Evolutionary conservation across 2,329 filamentous ascomycete species (phyloP).

Genomic region (Apiospora rasikravindrae): DNA sequence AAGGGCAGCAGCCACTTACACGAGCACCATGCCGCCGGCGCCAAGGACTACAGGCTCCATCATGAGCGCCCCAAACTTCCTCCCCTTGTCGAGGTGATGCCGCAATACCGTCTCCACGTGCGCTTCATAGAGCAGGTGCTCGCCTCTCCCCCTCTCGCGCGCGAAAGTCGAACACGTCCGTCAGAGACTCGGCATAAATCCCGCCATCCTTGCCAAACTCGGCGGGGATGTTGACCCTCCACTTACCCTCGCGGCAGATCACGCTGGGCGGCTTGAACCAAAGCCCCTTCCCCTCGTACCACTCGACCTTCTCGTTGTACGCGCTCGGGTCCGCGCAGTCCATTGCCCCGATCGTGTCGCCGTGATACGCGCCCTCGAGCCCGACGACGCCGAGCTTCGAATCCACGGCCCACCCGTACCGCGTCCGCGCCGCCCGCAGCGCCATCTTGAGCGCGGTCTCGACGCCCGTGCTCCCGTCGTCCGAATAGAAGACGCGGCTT

Average conservation of each 20-base stretch:
- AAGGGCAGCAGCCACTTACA: constrained; percentile 52
- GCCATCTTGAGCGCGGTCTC: constrained; percentile 90
- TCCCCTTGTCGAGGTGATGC: constrained; percentile 58
- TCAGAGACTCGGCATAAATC: constrained; percentile 46
- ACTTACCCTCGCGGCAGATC: constrained; percentile 66
- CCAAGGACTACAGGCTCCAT: constrained; percentile 83
- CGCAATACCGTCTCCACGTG: constrained; percentile 64
- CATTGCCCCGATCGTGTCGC: constrained; percentile 89
- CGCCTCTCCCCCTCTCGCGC: constrained; percentile 49
- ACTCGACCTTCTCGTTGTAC: constrained; percentile 84
- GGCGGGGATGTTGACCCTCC: constrained; percentile 65
- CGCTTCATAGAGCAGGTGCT: constrained; percentile 58
- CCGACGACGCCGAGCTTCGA: constrained; percentile 72
- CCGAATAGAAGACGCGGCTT: constrained; percentile 77
- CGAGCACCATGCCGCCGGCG: constrained; percentile 83
- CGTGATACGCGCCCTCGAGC: constrained; percentile 82
- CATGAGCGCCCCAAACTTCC: constrained; percentile 77
- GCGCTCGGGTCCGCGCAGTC: constrained; percentile 79
- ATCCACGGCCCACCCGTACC: constrained; percentile 68
- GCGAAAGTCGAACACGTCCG: constrained; percentile 65
- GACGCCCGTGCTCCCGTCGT: constrained; percentile 82
- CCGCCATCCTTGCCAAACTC: background rate
- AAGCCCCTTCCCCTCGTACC: constrained; percentile 78
- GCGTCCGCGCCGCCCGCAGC: constrained; percentile 67
- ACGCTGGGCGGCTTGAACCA: constrained; percentile 84